Conservation (phyloP, 2,329 filamentous ascomycete genomes). For the Botryosphaeria agaves region DNA sequence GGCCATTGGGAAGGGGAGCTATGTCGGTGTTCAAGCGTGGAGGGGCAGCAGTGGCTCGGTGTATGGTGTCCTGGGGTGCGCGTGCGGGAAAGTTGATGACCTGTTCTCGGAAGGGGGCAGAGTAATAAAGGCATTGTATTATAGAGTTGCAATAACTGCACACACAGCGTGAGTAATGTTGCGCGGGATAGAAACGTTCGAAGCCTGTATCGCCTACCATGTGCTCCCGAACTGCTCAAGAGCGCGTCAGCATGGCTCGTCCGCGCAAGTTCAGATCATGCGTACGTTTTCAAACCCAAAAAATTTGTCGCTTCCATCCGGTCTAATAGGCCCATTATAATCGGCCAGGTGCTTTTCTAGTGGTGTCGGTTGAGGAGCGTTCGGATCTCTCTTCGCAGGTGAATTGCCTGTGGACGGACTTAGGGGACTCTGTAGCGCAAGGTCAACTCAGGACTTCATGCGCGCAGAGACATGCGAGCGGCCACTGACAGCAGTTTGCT, state of each 20-base stretch:
- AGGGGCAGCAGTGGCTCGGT: conserved; percentile 28
- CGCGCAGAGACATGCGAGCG: conserved; percentile 1
- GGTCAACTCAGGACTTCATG: conserved; percentile 7
- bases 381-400: conserved; percentile 39
- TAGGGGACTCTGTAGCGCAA: conserved; percentile 23
- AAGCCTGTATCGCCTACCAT: conserved; percentile 53
- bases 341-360: conserved; percentile 64
- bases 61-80: conserved; percentile 51
- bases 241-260: conserved; percentile 5
- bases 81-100: conserved; percentile 78
- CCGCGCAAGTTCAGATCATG: conserved; percentile 7
- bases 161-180: conserved; percentile 1
- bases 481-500: conserved; percentile 27
- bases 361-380: conserved; percentile 37
- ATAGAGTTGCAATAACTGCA: conserved; percentile 95
- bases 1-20: conserved; percentile 9
- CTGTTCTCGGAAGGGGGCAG: conserved; percentile 79
- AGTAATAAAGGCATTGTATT: conserved; percentile 92
- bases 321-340: conserved; percentile 62
- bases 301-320: conserved; percentile 92
- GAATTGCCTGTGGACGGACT: conserved; percentile 26
- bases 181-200: conserved; percentile 6
- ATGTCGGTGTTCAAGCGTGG: conserved; percentile 22
- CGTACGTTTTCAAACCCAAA: conserved; percentile 96
- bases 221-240: conserved; percentile 75